These are phyloP conservation scores for Tuctoria greenei DNA, from an alignment of 176 grass and related monocot species.

Conservation along the genomic window DNA sequence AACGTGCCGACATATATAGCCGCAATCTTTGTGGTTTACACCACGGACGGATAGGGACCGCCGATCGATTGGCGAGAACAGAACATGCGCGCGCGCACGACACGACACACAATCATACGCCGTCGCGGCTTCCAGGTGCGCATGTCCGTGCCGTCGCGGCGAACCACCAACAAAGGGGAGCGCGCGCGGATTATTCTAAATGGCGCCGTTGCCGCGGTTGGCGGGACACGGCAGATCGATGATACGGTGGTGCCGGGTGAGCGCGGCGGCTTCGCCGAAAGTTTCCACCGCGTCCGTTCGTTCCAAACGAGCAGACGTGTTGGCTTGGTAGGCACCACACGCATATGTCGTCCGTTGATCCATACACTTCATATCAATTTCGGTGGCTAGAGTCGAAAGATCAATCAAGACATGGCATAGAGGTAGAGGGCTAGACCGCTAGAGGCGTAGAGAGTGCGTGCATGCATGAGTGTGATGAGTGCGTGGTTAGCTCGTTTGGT, in stretches of 20 bases:
- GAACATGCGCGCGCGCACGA: constrained; percentile 36
- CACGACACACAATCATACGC: constrained; percentile 26
- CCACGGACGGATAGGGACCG: not conserved
- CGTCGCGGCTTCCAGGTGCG: constrained; percentile 41
- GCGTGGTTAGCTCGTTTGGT: not conserved
- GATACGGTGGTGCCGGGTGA: too few relatives aligned
- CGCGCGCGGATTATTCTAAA: constrained; percentile 44
- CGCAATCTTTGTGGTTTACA: constrained; percentile 59
- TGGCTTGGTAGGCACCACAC: constrained; percentile 10
- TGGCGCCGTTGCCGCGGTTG: constrained; percentile 48
- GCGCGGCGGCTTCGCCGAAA: constrained; percentile 23
- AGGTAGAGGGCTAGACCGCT: not conserved
- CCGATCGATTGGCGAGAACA: not conserved
- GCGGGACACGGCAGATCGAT: constrained; percentile 22
- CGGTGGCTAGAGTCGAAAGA: not conserved
- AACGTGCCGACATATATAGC: constrained; percentile 45
- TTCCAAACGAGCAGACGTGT: not conserved
- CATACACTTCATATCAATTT: not conserved
- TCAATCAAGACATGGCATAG: not conserved
- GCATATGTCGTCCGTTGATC: not conserved
- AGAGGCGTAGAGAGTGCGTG: constrained; percentile 21
- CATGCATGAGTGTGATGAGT: not conserved
- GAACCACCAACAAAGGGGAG: constrained; percentile 44
- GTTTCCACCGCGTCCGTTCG: not conserved
- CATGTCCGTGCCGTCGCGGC: constrained; percentile 42